phyloP scores from a whole-genome alignment of 2,329 filamentous ascomycete genomes.

The Colletotrichum aenigma region DNA sequence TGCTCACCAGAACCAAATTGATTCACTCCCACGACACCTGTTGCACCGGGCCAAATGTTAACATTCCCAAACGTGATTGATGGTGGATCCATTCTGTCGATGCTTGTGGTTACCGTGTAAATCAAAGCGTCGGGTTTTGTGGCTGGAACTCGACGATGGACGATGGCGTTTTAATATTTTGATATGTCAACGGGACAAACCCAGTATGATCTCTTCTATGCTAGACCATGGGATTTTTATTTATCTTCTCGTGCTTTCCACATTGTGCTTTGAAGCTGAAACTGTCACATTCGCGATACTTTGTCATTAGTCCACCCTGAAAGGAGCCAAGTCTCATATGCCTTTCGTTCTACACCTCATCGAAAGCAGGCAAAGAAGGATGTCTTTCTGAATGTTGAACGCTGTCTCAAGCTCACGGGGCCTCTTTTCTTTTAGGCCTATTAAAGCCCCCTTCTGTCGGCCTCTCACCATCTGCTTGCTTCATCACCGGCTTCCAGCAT shows the following conservation, averaged over 20 bases:
- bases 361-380: not conserved
- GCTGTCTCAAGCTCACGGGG: not conserved
- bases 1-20: too few species aligned
- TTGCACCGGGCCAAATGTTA: too few species aligned
- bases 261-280: not conserved
- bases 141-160: not conserved
- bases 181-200: not conserved
- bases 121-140: not conserved
- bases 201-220: not conserved
- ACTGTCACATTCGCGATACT: not conserved
- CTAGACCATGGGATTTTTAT: not conserved
- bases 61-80: too few species aligned
- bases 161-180: not conserved
- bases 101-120: too few species aligned
- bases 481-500: not conserved
- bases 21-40: too few species aligned
- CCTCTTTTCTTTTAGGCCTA: not conserved
- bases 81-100: too few species aligned
- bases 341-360: not conserved
- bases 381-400: not conserved
- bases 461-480: not conserved
- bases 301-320: not conserved
- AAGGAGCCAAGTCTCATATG: not conserved
- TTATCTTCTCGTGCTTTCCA: not conserved
- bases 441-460: not conserved